Base-by-base conservation (phyloP, 495 filamentous ascomycete genomes). In the Thozetella sp. region DNA sequence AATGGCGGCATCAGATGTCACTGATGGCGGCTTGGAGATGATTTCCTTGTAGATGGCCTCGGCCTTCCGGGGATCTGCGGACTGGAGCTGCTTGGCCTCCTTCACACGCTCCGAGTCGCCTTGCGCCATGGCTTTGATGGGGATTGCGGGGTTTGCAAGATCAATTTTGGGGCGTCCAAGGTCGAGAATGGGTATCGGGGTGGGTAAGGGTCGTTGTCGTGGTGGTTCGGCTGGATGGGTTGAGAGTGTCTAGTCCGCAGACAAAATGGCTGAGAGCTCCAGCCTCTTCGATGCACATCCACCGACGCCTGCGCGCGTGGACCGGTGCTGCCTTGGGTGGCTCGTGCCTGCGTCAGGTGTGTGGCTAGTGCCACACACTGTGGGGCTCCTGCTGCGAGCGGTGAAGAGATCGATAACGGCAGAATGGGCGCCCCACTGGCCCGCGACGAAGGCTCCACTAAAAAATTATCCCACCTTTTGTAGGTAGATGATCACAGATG, bases 11-110 rank as follows among this genome's bases (percentile, higher is more conserved):
- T 97, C 94, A 53, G 81, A 84, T 53, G 86, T 93, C 30, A 88
- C 87, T 27, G 92, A 91, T 17, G 93, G 92, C 20, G 89, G 85
- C 70, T 90, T 87, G 27, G 93, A 88, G 62, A 98, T 86, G 70
- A 97, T 89, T 37, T 93, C 89, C 73, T 93, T 90, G 81, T 93
- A 97, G 67, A 88, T 87, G 57, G 80, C 78, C 74, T 92, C 92
- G 55, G 94, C 93, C 79, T 91, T 90, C 55, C 80, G 76, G 56
- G 91, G 88, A 68, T 97, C 84, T 60, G 85, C 83, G 79, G 91
- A 93, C 58, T 82, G 83, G 59, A 96, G 77, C 77, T 89, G 85
- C 83, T 93, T 86, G 73, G 92, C 93, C 85, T 97, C 91, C 60
- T 69, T 65, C 75, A 83, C 79, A 62, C 72, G 67, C 59, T 71